Conservation (phyloP, 495 filamentous ascomycete species). For the Chaetomium cochliodes region DNA sequence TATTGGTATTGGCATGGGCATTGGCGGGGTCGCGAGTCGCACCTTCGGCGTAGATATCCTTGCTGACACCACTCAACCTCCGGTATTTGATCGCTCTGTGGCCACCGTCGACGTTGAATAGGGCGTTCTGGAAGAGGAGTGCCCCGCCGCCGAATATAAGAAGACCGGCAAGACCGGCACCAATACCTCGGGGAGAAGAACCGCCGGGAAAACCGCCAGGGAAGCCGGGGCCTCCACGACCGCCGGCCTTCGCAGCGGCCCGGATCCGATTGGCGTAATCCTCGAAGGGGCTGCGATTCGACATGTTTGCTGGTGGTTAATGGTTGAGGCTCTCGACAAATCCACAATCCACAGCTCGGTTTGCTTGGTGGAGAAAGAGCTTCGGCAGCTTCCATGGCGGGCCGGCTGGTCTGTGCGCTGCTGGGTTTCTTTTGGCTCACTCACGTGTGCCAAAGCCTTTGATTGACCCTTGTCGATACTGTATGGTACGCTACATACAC, state of each 20-base stretch:
- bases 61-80: conserved; percentile 86
- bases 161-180: conserved; percentile 38
- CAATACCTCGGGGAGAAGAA: conserved; percentile 25
- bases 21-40: conserved; percentile 25
- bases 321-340: conserved; percentile 10
- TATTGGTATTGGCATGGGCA: background rate
- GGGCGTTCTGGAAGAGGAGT: conserved; percentile 70
- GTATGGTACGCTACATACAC: background rate
- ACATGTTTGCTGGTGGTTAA: conserved; percentile 42
- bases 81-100: conserved; percentile 99
- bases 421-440: no score
- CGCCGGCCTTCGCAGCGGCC: conserved; percentile 24
- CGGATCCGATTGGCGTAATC: conserved; percentile 42
- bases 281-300: conserved; percentile 48
- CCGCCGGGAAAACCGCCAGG: conserved; percentile 41
- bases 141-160: conserved; percentile 63
- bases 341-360: conserved; percentile 13
- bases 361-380: conserved; percentile 27
- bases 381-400: conserved; percentile 20
- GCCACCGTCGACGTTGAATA: conserved; percentile 99
- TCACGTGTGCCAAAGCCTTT: no score
- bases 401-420: conserved; percentile 13
- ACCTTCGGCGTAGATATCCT: conserved; percentile 98
- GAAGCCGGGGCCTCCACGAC: conserved; percentile 27
- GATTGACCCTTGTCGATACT: no score